Percentiles rank a stretch among this genome's conserved stretches.
Evolutionary conservation across 2,329 filamentous ascomycete species (phyloP).

Genomic region (Xylaria multiplex): DNA sequence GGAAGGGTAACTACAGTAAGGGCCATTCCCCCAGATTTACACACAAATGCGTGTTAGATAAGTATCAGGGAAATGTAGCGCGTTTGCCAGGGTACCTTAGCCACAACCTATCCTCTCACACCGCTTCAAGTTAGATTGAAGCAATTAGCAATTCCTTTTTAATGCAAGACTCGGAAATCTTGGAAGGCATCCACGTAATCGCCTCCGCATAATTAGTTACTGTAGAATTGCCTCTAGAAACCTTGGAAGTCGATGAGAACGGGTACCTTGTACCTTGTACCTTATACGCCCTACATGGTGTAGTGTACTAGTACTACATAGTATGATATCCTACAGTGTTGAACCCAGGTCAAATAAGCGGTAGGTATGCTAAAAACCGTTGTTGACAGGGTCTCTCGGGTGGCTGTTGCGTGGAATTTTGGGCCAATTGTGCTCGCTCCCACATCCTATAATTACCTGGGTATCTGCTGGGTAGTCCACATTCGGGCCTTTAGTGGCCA

Average conservation of each 20-base stretch:
- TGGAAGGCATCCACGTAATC: constrained; percentile 31
- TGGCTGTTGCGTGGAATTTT: constrained; percentile 40
- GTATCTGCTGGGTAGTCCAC: constrained; percentile 34
- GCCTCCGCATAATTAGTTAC: constrained; percentile 20
- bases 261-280: no score
- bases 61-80: constrained; percentile 25
- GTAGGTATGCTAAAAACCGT: constrained; percentile 39
- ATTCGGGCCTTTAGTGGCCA: constrained; percentile 45
- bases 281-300: no score
- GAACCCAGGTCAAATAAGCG: background rate
- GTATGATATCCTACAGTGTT: background rate
- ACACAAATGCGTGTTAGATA: constrained; percentile 35
- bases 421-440: constrained; percentile 41
- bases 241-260: no score
- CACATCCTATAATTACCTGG: constrained; percentile 35
- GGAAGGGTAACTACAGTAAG: constrained; percentile 38
- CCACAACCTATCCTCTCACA: constrained; percentile 24
- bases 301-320: no score
- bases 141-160: constrained; percentile 32
- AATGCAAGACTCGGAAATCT: constrained; percentile 35
- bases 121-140: constrained; percentile 34
- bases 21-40: constrained; percentile 45
- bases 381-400: constrained; percentile 37
- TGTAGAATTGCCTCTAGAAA: background rate
- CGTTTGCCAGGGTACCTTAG: constrained; percentile 27